These are phyloP conservation scores for Cryptosporidium sp. DNA, from an alignment of 169 alveolate species.

Conservation along the genomic window DNA sequence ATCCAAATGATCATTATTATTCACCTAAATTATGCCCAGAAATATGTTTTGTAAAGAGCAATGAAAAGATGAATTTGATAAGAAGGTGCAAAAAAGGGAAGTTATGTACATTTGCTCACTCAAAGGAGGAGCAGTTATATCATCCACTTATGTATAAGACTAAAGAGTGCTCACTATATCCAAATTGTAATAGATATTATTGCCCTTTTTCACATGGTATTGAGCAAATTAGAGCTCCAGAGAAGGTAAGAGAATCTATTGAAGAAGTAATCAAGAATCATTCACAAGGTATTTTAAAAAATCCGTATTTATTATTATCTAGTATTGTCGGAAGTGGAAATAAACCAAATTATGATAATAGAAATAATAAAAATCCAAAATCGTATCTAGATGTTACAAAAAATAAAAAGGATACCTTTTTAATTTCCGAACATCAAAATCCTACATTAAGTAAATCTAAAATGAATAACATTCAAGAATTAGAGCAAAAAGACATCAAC, in stretches of 20 bases:
- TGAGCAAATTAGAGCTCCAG: conserved; percentile 74
- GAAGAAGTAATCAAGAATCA: conserved; percentile 19
- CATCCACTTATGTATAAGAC: conserved; percentile 81
- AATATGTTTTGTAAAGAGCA: conserved; percentile 77
- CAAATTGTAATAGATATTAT: conserved; percentile 78
- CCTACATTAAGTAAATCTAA: background rate
- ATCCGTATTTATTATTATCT: conserved; percentile 37
- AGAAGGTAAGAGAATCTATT: conserved; percentile 50
- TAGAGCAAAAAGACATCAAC: conserved; percentile 3
- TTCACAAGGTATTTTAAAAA: conserved; percentile 20
- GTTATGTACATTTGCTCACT: conserved; percentile 80
- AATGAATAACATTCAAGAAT: background rate
- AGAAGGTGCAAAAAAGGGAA: conserved; percentile 80
- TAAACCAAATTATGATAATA: background rate
- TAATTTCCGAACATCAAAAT: background rate
- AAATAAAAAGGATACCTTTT: background rate
- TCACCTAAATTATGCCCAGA: conserved; percentile 82
- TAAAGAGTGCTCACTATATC: conserved; percentile 77
- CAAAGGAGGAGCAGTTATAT: conserved; percentile 82
- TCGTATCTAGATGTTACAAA: conserved; percentile 13
- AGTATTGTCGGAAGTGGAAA: background rate
- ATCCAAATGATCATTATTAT: conserved; percentile 82
- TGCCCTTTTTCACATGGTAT: conserved; percentile 81
- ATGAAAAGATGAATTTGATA: conserved; percentile 80
- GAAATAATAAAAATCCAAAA: background rate